A percentile compares a stretch with the other conserved stretches of the same genome.
phyloP scores from a whole-genome alignment of 441 rosid genomes.

The Biscutella auriculata region DNA sequence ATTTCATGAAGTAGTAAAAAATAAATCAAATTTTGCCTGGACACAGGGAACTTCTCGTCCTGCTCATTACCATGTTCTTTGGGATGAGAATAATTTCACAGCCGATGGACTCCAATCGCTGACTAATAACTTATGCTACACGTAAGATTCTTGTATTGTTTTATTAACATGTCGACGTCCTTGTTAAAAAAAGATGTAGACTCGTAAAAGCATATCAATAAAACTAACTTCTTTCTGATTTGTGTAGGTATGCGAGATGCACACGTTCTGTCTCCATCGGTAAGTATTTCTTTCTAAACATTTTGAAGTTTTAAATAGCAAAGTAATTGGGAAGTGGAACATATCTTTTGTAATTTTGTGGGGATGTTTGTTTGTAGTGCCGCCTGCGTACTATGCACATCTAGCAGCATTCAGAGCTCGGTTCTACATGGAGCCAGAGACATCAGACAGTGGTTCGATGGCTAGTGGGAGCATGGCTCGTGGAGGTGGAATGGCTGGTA shows the following conservation, averaged over 20 bases:
- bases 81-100: slow-evolving; percentile 88
- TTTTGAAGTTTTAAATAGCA: no score
- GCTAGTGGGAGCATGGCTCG: slow-evolving; percentile 61
- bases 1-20: neutral
- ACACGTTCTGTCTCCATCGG: slow-evolving; percentile 91
- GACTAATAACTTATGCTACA: slow-evolving; percentile 86
- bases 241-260: slow-evolving; percentile 81
- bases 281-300: slow-evolving; percentile 17
- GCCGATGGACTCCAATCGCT: slow-evolving; percentile 86
- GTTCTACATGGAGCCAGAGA: slow-evolving; percentile 92
- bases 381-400: slow-evolving; percentile 95
- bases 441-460: slow-evolving; percentile 96
- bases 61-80: slow-evolving; percentile 90
- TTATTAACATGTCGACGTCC: no score
- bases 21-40: neutral
- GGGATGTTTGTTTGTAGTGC: slow-evolving; percentile 35
- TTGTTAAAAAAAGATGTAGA: no score
- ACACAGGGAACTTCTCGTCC: slow-evolving; percentile 94
- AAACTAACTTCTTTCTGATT: neutral
- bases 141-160: slow-evolving; percentile 33
- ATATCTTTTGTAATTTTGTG: no score
- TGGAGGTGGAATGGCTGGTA: slow-evolving; percentile 34
- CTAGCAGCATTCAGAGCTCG: slow-evolving; percentile 95
- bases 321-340: no score
- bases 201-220: no score